Evolutionary conservation across 306 rosid species (phyloP), one percentile per base, ranked within the genome.

Genomic region (Quercus aquifolioides): DNA sequence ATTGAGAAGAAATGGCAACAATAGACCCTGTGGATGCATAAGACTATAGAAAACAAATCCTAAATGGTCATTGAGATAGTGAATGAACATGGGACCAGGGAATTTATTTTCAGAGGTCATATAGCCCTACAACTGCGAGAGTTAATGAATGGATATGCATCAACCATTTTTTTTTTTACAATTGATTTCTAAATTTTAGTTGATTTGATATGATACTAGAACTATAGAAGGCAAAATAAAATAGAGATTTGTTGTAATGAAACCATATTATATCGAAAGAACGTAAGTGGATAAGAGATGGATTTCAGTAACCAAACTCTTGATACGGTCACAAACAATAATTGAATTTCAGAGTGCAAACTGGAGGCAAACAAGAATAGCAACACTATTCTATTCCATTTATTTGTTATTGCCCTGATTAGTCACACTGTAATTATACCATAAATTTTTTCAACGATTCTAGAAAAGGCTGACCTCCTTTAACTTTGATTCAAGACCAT

Each of bases 401-500:
- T 11, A 4, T 63, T 63, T 15, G 6, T 28, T 63, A 13, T 13
- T 6, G 6, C 35, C 41, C 4, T 13, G 52, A 67, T 65, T 17
- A 26, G 41, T 63, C 41, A 18, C 25, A 67, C 15, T 10, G 20
- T 18, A 35, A 35, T 33, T 18, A 35, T 67, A 67, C 38, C 35
- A 14, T 14, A 8, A 33, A 33, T 35, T 28, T 67, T 67, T 9
- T 30, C 49, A 6, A 18, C 69, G 62, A 46, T 80, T 72, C 73
- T 55, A 78, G 35, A 78, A 81, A 81, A 55, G 82, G 75, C 90
- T 70, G 68, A 96, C 99, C 99, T 93, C 91, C 46, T 84, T 82
- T 43, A 96, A 91, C 87, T 96, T 91, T 74, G 88, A 81, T 83
- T 91, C 96, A 79, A 96, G 84, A 78, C 88, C 84, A 77, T 84